Evolutionary conservation across 179 eudicot genomes (phyloP), one percentile per base, ranked within the genome.

Genomic region (Nepenthes alata): DNA sequence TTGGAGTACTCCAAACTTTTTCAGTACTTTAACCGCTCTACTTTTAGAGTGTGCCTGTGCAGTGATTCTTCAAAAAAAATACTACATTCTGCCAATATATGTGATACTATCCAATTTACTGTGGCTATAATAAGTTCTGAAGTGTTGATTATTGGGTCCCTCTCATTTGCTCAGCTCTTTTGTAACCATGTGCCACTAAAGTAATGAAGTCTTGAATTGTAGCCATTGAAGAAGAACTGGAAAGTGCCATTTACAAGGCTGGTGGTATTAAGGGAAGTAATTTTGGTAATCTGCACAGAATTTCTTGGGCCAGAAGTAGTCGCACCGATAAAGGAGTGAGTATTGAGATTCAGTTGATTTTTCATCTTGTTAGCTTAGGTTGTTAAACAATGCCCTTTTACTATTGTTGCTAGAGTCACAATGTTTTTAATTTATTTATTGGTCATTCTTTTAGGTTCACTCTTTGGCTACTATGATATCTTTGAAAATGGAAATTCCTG

Each of bases 281-380:
- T 69, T 88, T 55, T 63, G 96, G 98, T 50, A 68, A 88, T 66
- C 75, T 91, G 68, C 53, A 84, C 65, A 91, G 84, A 68, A 83
- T 91, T 72, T 86, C 81, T 15, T 91, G 98, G 98, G 82, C 76
- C 6, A 83, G 89, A 66, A 91, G 98, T 77, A 91, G 96, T 63
- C 79, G 96, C 54, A 91, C 95, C 35, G 98, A 91, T 70, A 89
- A 88, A 84, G 91, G 96, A 75, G 98, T 89, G 75, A 82, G 83
- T 60, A 59, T 8, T 56, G 4, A 47, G 41, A 36, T 36, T 12
- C n/a, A 11, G 25, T 55, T 55, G 37, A 6, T 37, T 6, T 12
- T 47, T 25, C 25, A 52, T 55, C 37, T 39, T 14, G 41, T 11
- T 47, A 15, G 35, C 55, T 53, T 56, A 41, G 8, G 16, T 41